Percentiles rank a stretch among this genome's conserved stretches.
Evolutionary conservation across 2,329 filamentous ascomycete species (phyloP).

Genomic region (Diaporthe sp.): DNA sequence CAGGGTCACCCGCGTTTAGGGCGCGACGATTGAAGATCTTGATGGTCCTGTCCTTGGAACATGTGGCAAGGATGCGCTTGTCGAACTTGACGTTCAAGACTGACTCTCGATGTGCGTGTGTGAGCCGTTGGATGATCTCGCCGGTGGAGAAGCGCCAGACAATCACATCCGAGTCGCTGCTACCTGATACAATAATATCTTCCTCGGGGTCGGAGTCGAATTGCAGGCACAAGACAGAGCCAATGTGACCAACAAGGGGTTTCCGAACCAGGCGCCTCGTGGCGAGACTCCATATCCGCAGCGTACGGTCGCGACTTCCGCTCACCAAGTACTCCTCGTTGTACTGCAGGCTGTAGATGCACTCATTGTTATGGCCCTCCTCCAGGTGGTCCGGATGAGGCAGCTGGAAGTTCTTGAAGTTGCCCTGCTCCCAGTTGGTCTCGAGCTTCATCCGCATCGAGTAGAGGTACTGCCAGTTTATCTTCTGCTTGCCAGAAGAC

Average conservation of each 20-base stretch:
- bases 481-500: conserved; percentile 62
- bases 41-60: conserved; percentile 96
- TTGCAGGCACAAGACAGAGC: conserved; percentile 93
- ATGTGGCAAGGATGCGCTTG: conserved; percentile 90
- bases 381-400: conserved; percentile 83
- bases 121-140: conserved; percentile 79
- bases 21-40: conserved; percentile 91
- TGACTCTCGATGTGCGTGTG: conserved; percentile 85
- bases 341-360: conserved; percentile 95
- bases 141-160: conserved; percentile 95
- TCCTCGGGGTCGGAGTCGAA: conserved; percentile 90
- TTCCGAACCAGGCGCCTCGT: conserved; percentile 79
- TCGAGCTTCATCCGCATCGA: conserved; percentile 87
- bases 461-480: conserved; percentile 96
- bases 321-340: conserved; percentile 88
- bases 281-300: conserved; percentile 90
- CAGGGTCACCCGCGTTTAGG: conserved; percentile 69
- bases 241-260: conserved; percentile 81
- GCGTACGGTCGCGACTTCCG: conserved; percentile 87
- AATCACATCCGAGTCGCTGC: conserved; percentile 90
- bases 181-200: conserved; percentile 94
- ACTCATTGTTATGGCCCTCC: conserved; percentile 85
- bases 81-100: conserved; percentile 95
- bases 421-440: conserved; percentile 89
- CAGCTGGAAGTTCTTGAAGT: conserved; percentile 87